These are phyloP conservation scores for Rugonectria rugulosa DNA, from an alignment of 2,329 filamentous ascomycete species.

Conservation along the genomic window DNA sequence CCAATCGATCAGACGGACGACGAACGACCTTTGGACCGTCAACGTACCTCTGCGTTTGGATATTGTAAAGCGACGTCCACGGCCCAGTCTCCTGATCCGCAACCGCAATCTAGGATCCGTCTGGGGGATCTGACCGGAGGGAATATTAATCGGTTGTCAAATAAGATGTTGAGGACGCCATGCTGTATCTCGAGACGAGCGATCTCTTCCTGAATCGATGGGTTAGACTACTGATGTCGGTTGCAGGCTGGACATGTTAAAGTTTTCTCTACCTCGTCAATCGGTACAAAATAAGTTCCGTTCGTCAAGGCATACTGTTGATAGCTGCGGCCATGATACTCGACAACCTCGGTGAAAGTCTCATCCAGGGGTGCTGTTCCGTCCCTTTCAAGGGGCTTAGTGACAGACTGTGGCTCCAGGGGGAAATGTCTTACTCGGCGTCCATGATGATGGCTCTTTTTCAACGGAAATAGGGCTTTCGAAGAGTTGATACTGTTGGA, in stretches of 20 bases:
- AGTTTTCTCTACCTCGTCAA: constrained; percentile 69
- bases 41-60: constrained; percentile 69
- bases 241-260: neutral
- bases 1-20: neutral
- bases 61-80: constrained; percentile 70
- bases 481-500: constrained; percentile 16
- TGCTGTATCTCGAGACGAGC: constrained; percentile 71
- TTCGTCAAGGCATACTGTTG: constrained; percentile 73
- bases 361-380: constrained; percentile 64
- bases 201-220: constrained; percentile 67
- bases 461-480: constrained; percentile 6
- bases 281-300: constrained; percentile 70
- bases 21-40: neutral
- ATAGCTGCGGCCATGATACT: constrained; percentile 69
- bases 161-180: constrained; percentile 66
- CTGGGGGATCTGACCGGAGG: constrained; percentile 66
- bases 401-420: constrained; percentile 13
- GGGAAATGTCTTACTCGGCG: constrained; percentile 40
- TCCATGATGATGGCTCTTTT: constrained; percentile 37
- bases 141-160: constrained; percentile 73
- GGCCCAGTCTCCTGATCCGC: constrained; percentile 76
- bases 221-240: constrained; percentile 20
- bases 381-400: constrained; percentile 49
- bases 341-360: constrained; percentile 64
- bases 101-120: constrained; percentile 75